Evolutionary conservation across 139 green algal genomes (phyloP).

Genomic region (Bryopsis sp.): DNA sequence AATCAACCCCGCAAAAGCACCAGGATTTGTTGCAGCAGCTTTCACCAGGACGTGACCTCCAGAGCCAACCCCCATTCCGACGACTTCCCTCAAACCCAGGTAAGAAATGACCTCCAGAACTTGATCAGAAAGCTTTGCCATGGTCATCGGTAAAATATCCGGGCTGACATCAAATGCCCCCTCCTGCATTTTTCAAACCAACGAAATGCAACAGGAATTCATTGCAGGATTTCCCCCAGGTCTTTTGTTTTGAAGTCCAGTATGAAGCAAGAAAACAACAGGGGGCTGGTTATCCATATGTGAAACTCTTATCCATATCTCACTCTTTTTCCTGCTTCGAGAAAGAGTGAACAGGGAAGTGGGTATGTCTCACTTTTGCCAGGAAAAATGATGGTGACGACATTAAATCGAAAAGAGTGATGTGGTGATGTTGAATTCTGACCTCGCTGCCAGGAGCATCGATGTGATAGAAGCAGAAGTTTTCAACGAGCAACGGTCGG

Average conservation of each 20-base stretch:
- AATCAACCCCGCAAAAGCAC: conserved; percentile 24
- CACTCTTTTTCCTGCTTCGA: not conserved
- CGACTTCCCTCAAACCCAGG: conserved; percentile 21
- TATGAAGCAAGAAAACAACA: not conserved
- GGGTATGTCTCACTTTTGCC: not conserved
- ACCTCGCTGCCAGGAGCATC: conserved; percentile 34
- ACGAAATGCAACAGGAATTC: not conserved
- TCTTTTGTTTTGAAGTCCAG: not conserved
- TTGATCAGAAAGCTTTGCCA: conserved; percentile 21
- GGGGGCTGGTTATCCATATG: not conserved
- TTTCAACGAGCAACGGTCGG: conserved; percentile 25
- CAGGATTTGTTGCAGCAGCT: conserved; percentile 20
- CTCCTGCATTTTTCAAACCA: conserved; percentile 5
- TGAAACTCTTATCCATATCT: not conserved
- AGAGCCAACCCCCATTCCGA: conserved; percentile 28
- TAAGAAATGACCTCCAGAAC: conserved; percentile 27
- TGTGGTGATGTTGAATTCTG: not conserved
- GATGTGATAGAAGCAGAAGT: conserved; percentile 36
- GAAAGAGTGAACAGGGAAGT: too few relatives aligned
- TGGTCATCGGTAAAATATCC: conserved; percentile 22
- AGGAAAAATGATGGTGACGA: not conserved
- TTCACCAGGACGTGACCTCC: conserved; percentile 29
- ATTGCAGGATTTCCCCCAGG: too few relatives aligned
- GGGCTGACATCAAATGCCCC: not conserved
- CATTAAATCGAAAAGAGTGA: not conserved